Base-by-base conservation (phyloP, 495 filamentous ascomycete genomes). In the Hypoxylon fragiforme region DNA sequence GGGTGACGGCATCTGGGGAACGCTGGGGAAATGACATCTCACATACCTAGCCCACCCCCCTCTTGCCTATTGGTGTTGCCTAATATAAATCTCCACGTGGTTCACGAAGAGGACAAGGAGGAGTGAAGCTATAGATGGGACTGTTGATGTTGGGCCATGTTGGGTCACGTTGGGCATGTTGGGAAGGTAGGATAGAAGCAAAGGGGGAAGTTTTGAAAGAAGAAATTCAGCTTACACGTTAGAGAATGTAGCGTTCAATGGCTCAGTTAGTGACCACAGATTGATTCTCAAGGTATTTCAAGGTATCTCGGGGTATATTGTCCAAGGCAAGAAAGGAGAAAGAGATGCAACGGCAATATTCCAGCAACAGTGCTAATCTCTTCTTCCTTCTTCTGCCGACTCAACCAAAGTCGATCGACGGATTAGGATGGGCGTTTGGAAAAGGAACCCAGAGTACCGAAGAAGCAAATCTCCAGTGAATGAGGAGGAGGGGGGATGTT, bases 341-440 rank as follows among this genome's bases (percentile, higher is more conserved):
- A 50, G 47, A 43, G 30, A 48, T 47, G 61, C 63, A 64, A 51
- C 43, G 66, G 66, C 66, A 67, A 67, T 69, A 69, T 69, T 64
- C 48, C 66, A 69, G 66, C 66, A 69, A 44, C 66, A 57, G 26
- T 57, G 65, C 58, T 35, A 50, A 52, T 47, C 44, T 54, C 46
- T 42, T 48, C 37, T 57, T n/a, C n/a, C n/a, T 32, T 53, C 38
- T 49, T 39, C 47, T 39, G 32, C 31, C 9, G 24, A 49, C 48
- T 43, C 44, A 26, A 44, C 36, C 44, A 54, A 12, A 13, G 44
- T 22, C 18, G 18, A 41, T 45, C 43, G 30, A 41, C 58, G 39
- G 38, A 44, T 32, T 35, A 52, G 49, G 35, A 20, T 31, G 31
- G 21, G 13, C 21, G 28, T 42, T 38, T 18, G 24, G n/a, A n/a